Evolutionary conservation across 129 eudicot genomes (phyloP).

Genomic region (Flaveria brownii): DNA sequence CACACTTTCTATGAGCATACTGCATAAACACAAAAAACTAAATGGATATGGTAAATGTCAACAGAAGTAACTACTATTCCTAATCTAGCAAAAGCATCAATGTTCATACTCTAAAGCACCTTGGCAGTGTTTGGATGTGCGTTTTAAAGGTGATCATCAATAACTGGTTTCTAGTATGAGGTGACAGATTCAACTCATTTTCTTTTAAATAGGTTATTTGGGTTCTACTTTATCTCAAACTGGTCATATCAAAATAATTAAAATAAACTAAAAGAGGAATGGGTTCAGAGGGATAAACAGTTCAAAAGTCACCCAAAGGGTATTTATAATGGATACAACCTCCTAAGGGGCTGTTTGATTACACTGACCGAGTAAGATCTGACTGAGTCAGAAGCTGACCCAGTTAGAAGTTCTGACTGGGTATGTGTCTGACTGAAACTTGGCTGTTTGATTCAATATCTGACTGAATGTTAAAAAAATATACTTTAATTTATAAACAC

Average conservation of each 20-base stretch:
- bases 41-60: not conserved
- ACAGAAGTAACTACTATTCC: not conserved
- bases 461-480: too few relatives aligned
- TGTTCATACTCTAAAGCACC: not conserved
- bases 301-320: not conserved
- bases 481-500: too few relatives aligned
- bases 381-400: too few relatives aligned
- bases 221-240: not conserved
- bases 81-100: too few relatives aligned
- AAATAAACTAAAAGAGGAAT: not conserved
- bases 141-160: not conserved
- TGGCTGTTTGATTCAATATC: too few relatives aligned
- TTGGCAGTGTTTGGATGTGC: not conserved
- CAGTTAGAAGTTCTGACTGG: too few relatives aligned
- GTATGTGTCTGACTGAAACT: too few relatives aligned
- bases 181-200: not conserved
- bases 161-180: not conserved
- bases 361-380: too few relatives aligned
- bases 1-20: slow-evolving; percentile 99
- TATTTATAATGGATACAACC: not conserved
- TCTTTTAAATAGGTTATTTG: not conserved
- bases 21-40: slow-evolving; percentile 33
- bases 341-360: too few relatives aligned
- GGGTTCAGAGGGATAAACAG: not conserved
- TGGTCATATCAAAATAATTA: not conserved